These are phyloP conservation scores for Aspergillus pseudoterreus DNA, from an alignment of 2,329 filamentous ascomycete species.

Conservation along the genomic window DNA sequence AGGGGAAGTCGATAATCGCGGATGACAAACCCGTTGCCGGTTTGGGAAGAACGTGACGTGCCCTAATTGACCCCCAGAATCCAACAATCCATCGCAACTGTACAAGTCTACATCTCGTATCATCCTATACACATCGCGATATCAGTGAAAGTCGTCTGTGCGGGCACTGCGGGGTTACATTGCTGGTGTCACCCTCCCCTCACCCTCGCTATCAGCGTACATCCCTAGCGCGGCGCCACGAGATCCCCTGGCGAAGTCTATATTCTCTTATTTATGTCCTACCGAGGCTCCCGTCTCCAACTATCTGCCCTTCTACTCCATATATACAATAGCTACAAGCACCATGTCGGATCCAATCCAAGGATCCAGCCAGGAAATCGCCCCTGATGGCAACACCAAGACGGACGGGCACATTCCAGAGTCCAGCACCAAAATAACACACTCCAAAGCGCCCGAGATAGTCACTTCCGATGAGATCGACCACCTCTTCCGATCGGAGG, in stretches of 20 bases:
- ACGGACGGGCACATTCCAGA: background rate
- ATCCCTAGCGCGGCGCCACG: background rate
- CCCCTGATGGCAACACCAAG: background rate
- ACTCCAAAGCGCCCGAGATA: background rate
- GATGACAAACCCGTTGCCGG: background rate
- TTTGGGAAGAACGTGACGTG: background rate
- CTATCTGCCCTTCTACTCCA: background rate
- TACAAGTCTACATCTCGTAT: too few relatives aligned
- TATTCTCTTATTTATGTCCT: background rate
- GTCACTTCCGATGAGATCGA: slow-evolving; percentile 17
- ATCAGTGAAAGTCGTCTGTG: too few relatives aligned
- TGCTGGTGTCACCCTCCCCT: background rate
- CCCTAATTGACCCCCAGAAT: background rate
- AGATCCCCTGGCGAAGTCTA: background rate
- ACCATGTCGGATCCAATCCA: background rate
- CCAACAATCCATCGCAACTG: too few relatives aligned
- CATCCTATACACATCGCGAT: too few relatives aligned
- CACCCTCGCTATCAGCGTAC: background rate
- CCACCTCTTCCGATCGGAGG: slow-evolving; percentile 35
- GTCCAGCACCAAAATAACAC: background rate
- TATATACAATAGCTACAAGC: background rate
- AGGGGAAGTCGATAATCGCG: background rate
- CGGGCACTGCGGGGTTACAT: background rate
- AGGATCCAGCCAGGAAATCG: background rate
- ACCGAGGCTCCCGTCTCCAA: background rate